phyloP scores from a whole-genome alignment of 176 grass and related monocot genomes.

The Phragmites australis region DNA sequence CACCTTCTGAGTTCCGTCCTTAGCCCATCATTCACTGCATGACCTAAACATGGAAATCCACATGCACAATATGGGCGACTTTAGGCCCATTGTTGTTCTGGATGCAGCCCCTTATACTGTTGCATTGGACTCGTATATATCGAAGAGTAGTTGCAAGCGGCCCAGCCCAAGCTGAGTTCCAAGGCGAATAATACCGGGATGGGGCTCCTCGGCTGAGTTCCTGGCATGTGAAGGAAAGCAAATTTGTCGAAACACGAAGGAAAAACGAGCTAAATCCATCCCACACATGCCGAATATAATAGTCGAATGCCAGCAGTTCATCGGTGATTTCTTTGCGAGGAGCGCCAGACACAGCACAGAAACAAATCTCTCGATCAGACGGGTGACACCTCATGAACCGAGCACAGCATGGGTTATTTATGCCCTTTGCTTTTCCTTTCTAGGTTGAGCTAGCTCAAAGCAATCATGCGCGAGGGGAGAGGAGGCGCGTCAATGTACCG shows the following conservation, averaged over 20 bases:
- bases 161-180: too few relatives aligned
- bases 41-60: too few relatives aligned
- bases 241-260: not conserved
- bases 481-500: not conserved
- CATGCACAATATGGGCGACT: too few relatives aligned
- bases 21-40: too few relatives aligned
- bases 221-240: constrained; percentile 4
- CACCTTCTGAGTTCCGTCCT: too few relatives aligned
- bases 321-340: not conserved
- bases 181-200: too few relatives aligned
- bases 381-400: not conserved
- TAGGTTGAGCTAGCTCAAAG: not conserved
- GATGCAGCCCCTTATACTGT: too few relatives aligned
- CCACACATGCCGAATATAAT: not conserved
- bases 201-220: not conserved
- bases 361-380: constrained; percentile 15
- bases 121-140: too few relatives aligned
- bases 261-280: not conserved
- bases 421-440: not conserved
- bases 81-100: too few relatives aligned
- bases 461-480: not conserved
- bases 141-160: not conserved
- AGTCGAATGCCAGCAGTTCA: not conserved
- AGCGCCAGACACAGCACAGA: constrained; percentile 10
- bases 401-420: constrained; percentile 10